Conservation (phyloP, 2,329 filamentous ascomycete genomes). For the Lomentospora prolificans region DNA sequence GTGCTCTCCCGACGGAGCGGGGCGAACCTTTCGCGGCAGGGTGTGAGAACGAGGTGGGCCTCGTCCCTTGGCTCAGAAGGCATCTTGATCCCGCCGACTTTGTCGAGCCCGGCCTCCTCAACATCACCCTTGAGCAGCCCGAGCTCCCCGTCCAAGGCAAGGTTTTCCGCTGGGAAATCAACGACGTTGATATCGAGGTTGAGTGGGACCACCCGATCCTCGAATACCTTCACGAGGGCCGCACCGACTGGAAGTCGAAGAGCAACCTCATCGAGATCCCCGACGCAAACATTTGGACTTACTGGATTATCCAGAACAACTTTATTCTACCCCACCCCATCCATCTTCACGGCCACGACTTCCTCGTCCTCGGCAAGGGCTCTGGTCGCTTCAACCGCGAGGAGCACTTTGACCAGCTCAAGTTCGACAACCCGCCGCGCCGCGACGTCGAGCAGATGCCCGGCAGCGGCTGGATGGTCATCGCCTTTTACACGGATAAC, state of each 20-base stretch:
- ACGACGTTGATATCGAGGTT: constrained; percentile 22
- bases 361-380: constrained; percentile 19
- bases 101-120: constrained; percentile 14
- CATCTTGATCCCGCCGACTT: constrained; percentile 17
- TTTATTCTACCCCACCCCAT: constrained; percentile 29
- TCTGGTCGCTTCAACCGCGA: constrained; percentile 12
- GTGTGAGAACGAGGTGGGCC: constrained; percentile 15
- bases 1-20: constrained; percentile 18
- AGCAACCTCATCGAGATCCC: constrained; percentile 15
- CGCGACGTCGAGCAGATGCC: constrained; percentile 36
- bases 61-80: constrained; percentile 16
- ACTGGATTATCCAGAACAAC: constrained; percentile 21
- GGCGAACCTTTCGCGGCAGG: constrained; percentile 15
- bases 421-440: constrained; percentile 30
- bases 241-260: constrained; percentile 12
- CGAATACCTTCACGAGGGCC: constrained; percentile 14
- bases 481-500: constrained; percentile 40
- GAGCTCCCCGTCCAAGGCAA: constrained; percentile 10
- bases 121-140: constrained; percentile 14
- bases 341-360: constrained; percentile 34
- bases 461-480: constrained; percentile 30
- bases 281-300: constrained; percentile 18
- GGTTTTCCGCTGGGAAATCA: constrained; percentile 21
- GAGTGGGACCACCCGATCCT: constrained; percentile 30
- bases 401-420: constrained; percentile 18